Evolutionary conservation across 805 yeast species (phyloP), one percentile per base, ranked within the genome.

Genomic region (Candida pseudoglaebosa): DNA sequence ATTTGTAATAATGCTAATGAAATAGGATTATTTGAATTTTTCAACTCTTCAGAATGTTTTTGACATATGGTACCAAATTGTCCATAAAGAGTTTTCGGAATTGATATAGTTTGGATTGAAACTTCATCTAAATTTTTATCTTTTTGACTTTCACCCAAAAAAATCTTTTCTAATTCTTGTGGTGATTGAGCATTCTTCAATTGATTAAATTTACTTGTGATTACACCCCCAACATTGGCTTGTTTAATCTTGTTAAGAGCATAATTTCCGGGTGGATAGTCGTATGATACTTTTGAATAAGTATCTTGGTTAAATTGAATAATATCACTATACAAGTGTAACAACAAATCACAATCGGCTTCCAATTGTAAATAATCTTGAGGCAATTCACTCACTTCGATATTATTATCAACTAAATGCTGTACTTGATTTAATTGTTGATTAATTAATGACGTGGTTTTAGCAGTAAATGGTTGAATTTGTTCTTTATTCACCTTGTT

Each of bases 71-170:
- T 76, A 7, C 82, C 64, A 42, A 84, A 70, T 41, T 84, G 87
- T 41, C 85, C 88, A 28, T 81, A 75, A 54, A 85, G 77, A 2
- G 93, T 84, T 62, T 81, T 82, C 41, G 89, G 88, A 28, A 78
- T 57, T 4, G 63, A 49, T 14, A 62, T 52, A 20, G 66, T 65
- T 44, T 63, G 69, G 34, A 56, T 49, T 17, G 52, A 47, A 19
- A 47, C 60, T 3, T 46, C 41, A 14, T 50, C 52, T 9, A 5
- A 10, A 10, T 5, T 5, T 6, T 46, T 54, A 4, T 43, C 49
- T 5, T 35, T 38, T 8, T 42, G 40, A n/a, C 40, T 41, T 14
- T 39, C 41, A n/a, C 73, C 73, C 44, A 65, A 47, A 43, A 80
- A 64, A 22, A 78, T 63, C 39, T 73, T 73, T 55, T 81, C 87